Conservation (phyloP, 495 filamentous ascomycete genomes). For the Lineolata rhizophorae region DNA sequence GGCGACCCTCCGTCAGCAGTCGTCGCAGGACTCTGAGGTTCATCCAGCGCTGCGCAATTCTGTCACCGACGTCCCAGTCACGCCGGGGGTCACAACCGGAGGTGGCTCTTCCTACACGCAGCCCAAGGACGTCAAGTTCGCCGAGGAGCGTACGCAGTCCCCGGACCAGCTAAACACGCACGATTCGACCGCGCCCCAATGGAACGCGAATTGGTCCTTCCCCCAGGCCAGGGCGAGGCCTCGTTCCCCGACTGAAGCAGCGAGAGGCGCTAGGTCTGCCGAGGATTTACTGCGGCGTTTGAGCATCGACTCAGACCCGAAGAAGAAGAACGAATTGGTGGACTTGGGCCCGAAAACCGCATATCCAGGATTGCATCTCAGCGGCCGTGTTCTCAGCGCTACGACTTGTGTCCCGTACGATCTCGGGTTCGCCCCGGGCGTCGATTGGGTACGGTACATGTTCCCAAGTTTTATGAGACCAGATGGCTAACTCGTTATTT, state of each 20-base stretch:
- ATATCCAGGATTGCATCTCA: conserved; percentile 48
- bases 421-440: conserved; percentile 38
- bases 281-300: conserved; percentile 41
- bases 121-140: too few relatives aligned
- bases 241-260: conserved; percentile 23
- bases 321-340: conserved; percentile 26
- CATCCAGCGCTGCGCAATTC: conserved; percentile 14
- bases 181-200: conserved; percentile 13
- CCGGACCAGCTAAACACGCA: too few relatives aligned
- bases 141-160: too few relatives aligned
- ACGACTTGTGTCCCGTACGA: conserved; percentile 71
- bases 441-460: conserved; percentile 42
- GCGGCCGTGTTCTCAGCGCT: conserved; percentile 66
- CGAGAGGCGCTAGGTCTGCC: conserved; percentile 29
- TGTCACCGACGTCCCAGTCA: conserved; percentile 15
- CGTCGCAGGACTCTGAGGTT: conserved; percentile 4
- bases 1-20: too few relatives aligned
- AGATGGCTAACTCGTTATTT: neutral
- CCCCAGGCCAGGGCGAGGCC: conserved; percentile 1
- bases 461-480: neutral
- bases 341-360: conserved; percentile 37
- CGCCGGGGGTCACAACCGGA: conserved; percentile 13
- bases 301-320: too few relatives aligned
- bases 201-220: conserved; percentile 15
- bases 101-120: conserved; percentile 11